These are phyloP conservation scores for Penstemon davidsonii DNA, from an alignment of 257 asterid species.

Conservation along the genomic window DNA sequence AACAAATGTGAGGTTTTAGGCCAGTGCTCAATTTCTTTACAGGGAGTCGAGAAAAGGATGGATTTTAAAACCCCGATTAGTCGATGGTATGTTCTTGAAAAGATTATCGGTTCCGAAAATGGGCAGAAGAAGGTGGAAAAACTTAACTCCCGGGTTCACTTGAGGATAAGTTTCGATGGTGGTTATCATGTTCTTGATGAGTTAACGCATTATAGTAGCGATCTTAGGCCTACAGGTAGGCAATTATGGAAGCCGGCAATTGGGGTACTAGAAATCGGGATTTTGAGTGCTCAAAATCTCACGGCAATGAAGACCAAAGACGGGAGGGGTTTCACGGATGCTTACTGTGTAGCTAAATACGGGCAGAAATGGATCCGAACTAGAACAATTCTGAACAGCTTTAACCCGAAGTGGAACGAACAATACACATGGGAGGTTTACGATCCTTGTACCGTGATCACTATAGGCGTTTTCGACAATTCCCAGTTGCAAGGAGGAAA, in stretches of 20 bases:
- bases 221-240: slow-evolving; percentile 69
- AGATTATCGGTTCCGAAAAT: slow-evolving; percentile 40
- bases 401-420: slow-evolving; percentile 83
- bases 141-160: slow-evolving; percentile 59
- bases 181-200: slow-evolving; percentile 98
- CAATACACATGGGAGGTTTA: slow-evolving; percentile 93
- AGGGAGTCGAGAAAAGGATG: slow-evolving; percentile 63
- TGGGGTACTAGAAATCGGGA: slow-evolving; percentile 83
- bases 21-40: slow-evolving; percentile 56
- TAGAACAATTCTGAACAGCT: slow-evolving; percentile 58
- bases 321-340: slow-evolving; percentile 68
- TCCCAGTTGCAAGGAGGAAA: slow-evolving; percentile 64
- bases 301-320: slow-evolving; percentile 61
- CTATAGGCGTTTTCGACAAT: slow-evolving; percentile 76
- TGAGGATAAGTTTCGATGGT: slow-evolving; percentile 80
- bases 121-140: slow-evolving; percentile 48
- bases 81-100: slow-evolving; percentile 80
- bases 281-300: slow-evolving; percentile 74
- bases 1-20: slow-evolving; percentile 68
- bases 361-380: slow-evolving; percentile 97
- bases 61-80: slow-evolving; percentile 61
- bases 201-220: slow-evolving; percentile 82
- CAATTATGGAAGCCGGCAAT: slow-evolving; percentile 84
- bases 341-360: slow-evolving; percentile 91
- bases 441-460: slow-evolving; percentile 85